These are phyloP conservation scores for Pulveroboletus sp. DNA, from an alignment of 768 basidiomycete species.

Conservation along the genomic window DNA sequence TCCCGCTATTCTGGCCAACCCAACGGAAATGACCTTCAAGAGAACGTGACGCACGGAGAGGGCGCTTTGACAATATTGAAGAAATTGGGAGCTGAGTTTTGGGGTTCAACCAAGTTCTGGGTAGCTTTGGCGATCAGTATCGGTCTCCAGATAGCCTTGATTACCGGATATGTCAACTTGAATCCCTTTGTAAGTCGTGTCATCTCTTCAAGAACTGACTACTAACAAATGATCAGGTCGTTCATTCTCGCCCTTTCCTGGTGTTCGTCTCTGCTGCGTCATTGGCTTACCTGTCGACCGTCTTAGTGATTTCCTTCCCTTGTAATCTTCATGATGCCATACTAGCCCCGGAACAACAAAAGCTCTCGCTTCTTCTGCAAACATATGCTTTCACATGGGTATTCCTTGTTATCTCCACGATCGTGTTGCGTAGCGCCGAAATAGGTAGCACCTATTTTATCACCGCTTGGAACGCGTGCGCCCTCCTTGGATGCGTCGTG, in stretches of 20 bases:
- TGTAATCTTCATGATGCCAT: constrained; percentile 22
- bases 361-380: constrained; percentile 49
- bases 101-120: constrained; percentile 64
- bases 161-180: constrained; percentile 47
- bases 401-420: constrained; percentile 50
- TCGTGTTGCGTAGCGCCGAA: constrained; percentile 38
- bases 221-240: constrained; percentile 40
- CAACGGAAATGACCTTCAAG: constrained; percentile 2
- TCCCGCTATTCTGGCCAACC: neutral
- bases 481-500: constrained; percentile 41
- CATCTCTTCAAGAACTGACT: neutral
- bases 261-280: constrained; percentile 50
- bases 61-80: constrained; percentile 26
- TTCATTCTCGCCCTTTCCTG: constrained; percentile 55
- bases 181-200: constrained; percentile 57
- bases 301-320: constrained; percentile 39
- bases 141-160: constrained; percentile 46
- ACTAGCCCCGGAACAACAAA: constrained; percentile 41
- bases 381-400: constrained; percentile 59
- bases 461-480: constrained; percentile 50
- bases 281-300: constrained; percentile 47
- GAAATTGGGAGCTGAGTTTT: constrained; percentile 30
- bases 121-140: constrained; percentile 46
- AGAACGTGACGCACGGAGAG: constrained; percentile 6
- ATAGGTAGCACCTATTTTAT: constrained; percentile 58